Evolutionary conservation across 2,329 filamentous ascomycete species (phyloP).

Genomic region (Herpotrichia juniperi): DNA sequence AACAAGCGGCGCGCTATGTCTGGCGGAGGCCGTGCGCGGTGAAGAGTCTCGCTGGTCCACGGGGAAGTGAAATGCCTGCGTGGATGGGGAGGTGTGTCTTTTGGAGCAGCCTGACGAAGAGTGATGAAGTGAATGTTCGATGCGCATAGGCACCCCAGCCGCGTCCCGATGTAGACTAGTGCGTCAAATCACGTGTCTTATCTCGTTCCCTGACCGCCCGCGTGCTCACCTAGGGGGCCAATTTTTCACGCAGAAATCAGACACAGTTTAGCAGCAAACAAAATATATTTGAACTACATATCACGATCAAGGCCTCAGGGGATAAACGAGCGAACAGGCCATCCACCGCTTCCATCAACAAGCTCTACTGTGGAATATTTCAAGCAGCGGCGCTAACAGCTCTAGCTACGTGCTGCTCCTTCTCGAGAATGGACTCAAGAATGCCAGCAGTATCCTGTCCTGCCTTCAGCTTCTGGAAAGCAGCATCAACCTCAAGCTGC

Average conservation of each 20-base stretch:
- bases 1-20: constrained; percentile 1
- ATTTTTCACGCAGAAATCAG: not conserved
- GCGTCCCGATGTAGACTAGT: no score
- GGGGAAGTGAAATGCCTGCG: not conserved
- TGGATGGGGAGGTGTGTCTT: not conserved
- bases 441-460: constrained; percentile 51
- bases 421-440: constrained; percentile 56
- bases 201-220: no score
- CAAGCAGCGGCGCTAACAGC: constrained; percentile 52
- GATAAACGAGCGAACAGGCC: constrained; percentile 39
- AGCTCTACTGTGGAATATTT: not conserved
- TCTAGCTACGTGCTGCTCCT: constrained; percentile 49
- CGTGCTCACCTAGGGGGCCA: no score
- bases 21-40: not conserved
- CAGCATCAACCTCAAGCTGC: constrained; percentile 76
- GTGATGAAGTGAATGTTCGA: not conserved
- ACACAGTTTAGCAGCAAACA: not conserved
- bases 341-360: not conserved
- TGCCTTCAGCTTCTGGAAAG: constrained; percentile 59
- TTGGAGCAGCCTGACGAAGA: not conserved
- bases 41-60: not conserved
- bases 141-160: no score
- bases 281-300: not conserved
- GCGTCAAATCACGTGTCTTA: no score
- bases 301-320: constrained; percentile 26